Conservation (phyloP, 768 basidiomycete species). For the Mrakia blollopis region DNA sequence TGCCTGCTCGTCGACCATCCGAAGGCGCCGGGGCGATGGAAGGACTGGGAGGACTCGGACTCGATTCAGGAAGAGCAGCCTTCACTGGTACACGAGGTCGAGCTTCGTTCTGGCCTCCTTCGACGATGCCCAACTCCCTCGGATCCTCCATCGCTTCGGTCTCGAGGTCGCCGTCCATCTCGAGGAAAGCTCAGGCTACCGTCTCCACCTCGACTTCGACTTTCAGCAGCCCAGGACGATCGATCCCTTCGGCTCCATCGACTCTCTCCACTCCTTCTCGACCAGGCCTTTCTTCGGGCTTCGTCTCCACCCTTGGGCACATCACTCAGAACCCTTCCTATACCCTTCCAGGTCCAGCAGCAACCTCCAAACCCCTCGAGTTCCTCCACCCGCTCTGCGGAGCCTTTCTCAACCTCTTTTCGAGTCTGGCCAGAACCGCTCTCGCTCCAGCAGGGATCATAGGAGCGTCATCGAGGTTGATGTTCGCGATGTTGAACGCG, state of each 20-base stretch:
- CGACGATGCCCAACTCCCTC: background rate
- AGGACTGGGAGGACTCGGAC: background rate
- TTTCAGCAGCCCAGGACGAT: background rate
- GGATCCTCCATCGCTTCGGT: constrained; percentile 8
- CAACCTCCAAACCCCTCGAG: constrained; percentile 2
- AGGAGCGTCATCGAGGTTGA: background rate
- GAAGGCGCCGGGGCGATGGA: background rate
- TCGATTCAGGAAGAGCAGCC: background rate
- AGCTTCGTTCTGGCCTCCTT: constrained; percentile 3
- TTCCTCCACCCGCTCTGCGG: constrained; percentile 4
- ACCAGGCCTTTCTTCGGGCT: background rate
- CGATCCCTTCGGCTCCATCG: background rate
- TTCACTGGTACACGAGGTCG: constrained; percentile 2
- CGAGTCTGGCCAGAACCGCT: background rate
- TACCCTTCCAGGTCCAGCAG: background rate
- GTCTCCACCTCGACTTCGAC: background rate
- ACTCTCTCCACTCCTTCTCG: background rate
- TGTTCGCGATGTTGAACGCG: constrained; percentile 21
- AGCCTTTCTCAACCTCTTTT: constrained; percentile 6
- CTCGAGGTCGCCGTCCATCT: constrained; percentile 16
- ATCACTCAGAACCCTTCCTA: background rate
- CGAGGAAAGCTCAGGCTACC: constrained; percentile 15
- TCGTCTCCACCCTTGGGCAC: background rate
- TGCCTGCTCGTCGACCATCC: background rate
- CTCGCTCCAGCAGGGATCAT: background rate